Percentiles rank a stretch among this genome's conserved stretches.
Conservation (phyloP, 441 rosid genomes). For the Theobroma grandiflorum region DNA sequence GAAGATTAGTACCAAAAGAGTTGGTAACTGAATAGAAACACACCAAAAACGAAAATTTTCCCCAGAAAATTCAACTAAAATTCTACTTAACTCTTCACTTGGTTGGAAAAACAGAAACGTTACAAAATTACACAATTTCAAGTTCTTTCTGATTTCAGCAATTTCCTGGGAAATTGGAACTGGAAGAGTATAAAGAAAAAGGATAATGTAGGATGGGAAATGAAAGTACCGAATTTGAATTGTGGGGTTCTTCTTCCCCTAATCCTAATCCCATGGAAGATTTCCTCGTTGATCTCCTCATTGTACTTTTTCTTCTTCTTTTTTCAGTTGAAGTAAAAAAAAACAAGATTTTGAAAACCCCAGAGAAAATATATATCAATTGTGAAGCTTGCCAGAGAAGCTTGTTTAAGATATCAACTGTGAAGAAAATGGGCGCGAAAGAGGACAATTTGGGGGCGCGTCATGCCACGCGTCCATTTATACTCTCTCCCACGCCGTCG, state of each 20-base stretch:
- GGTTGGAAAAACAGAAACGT: neutral
- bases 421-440: constrained; percentile 15
- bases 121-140: neutral
- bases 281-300: constrained; percentile 36
- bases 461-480: neutral
- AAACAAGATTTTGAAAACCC: neutral
- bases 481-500: neutral
- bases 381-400: constrained; percentile 24
- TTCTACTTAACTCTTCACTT: neutral
- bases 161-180: neutral
- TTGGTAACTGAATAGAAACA: neutral
- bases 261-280: constrained; percentile 27
- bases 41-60: neutral
- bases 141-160: neutral
- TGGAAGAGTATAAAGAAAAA: neutral
- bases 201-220: neutral
- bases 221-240: constrained; percentile 19
- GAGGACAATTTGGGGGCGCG: constrained; percentile 14
- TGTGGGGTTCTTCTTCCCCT: constrained; percentile 13
- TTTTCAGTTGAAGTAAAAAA: neutral
- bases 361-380: neutral
- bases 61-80: neutral
- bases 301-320: neutral
- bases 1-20: neutral
- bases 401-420: neutral